Base-by-base conservation (phyloP, 208 protist species). In the Wallacemonas sp. region DNA sequence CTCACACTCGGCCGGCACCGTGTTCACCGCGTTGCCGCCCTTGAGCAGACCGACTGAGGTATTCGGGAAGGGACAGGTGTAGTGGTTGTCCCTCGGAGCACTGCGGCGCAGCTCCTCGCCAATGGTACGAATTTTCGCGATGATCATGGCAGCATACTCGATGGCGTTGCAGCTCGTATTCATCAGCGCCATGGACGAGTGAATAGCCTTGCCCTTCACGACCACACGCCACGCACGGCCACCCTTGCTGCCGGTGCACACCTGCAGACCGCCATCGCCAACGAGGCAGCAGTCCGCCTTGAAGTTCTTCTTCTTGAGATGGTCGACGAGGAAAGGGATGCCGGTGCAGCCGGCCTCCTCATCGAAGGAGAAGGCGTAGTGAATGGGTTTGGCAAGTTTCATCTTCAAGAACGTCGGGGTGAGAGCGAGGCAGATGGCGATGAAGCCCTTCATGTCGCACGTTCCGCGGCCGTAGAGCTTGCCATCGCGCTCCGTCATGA, bases 391-490 rank as follows among this genome's bases (percentile, higher is more conserved):
- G 5, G 39, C 33, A 3, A 68, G 71, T 65, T 70, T 68, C 77
- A 82, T 72, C 55, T 68, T 49, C 59, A 73, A 64, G n/a, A 75
- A 72, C 44, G 62, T 62, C 14, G 77, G 77, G 12, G 38, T 60
- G 19, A 85, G 68, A 1, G 80, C 53, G 26, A 90, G 55, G 39
- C 45, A 65, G 2, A 90, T 63, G 1, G 84, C 80, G 33, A 87
- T 70, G 54, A 85, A 84, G 30, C 72, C 73, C 59, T 86, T 87
- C 84, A 85, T 85, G 39, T 90, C 77, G 19, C 67, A 70, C 19
- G 80, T 73, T 38, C 78, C 84, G 22, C 80, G 75, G n/a, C 80
- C 80, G 68, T 80, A 90, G 41, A 85, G 56, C 56, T 78, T 83
- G 51, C 70, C 80, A 24, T 77, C 75, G 53, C 34, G 58, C 65